These are phyloP conservation scores for Aegilops sharonensis DNA, from an alignment of 176 grass and related monocot species.

Conservation along the genomic window DNA sequence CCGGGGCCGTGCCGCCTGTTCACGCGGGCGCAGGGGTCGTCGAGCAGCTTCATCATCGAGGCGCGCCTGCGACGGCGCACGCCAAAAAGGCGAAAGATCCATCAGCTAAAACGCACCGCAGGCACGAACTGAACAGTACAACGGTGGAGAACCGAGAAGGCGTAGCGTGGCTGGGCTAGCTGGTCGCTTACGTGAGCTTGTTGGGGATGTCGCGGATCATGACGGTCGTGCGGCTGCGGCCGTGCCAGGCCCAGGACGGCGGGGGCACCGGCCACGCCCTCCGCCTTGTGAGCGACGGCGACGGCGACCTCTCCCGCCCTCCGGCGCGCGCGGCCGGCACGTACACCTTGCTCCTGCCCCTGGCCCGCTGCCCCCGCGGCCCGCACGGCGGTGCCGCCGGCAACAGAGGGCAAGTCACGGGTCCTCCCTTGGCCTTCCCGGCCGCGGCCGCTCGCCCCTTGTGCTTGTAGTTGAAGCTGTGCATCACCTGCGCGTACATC, in stretches of 20 bases:
- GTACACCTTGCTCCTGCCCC: background rate
- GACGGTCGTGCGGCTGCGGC: constrained; percentile 26
- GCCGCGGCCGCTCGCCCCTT: background rate
- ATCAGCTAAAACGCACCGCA: no score
- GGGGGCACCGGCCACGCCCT: background rate
- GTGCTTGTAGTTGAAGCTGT: background rate
- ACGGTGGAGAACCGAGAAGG: no score
- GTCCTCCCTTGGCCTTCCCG: background rate
- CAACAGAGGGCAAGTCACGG: background rate
- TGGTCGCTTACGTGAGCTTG: constrained; percentile 13
- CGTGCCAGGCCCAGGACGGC: background rate
- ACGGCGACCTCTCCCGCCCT: background rate
- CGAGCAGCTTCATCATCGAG: constrained; percentile 45
- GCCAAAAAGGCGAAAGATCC: no score
- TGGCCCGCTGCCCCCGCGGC: background rate
- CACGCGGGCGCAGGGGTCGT: constrained; percentile 49
- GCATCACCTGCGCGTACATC: background rate
- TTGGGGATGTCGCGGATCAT: constrained; percentile 82
- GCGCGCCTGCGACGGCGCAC: constrained; percentile 20
- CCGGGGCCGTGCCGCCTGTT: constrained; percentile 11
- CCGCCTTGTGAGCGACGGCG: constrained; percentile 15
- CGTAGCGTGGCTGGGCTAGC: no score
- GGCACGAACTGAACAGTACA: no score
- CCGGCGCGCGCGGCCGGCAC: background rate
- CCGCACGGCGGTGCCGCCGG: background rate